Evolutionary conservation across 2,329 filamentous ascomycete genomes (phyloP).

Genomic region (Fusarium avenaceum): DNA sequence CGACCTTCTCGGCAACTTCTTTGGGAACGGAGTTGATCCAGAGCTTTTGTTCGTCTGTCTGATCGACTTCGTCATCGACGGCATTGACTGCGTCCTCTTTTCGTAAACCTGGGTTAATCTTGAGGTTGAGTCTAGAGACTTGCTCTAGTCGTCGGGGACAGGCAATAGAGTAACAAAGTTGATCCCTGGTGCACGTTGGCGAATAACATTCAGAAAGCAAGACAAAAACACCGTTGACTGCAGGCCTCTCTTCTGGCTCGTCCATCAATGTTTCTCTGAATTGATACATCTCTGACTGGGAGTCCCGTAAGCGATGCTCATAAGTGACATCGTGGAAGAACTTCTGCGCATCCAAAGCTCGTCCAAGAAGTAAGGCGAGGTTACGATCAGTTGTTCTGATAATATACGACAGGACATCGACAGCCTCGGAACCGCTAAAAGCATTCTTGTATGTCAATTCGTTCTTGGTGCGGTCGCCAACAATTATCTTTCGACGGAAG

Average conservation of each 20-base stretch:
- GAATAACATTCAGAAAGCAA: conserved; percentile 97
- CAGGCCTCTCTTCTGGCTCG: conserved; percentile 76
- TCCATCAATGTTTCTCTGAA: conserved; percentile 95
- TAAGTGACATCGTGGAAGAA: conserved; percentile 99
- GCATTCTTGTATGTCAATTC: conserved; percentile 97
- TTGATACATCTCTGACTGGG: conserved; percentile 94
- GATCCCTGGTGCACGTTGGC: conserved; percentile 94
- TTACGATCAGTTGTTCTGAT: conserved; percentile 98
- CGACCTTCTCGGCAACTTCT: conserved; percentile 90
- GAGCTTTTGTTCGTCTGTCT: conserved; percentile 95
- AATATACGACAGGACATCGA: conserved; percentile 95
- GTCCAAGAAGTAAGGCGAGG: conserved; percentile 87
- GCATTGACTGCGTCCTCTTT: conserved; percentile 67
- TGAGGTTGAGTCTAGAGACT: conserved; percentile 92
- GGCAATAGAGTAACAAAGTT: conserved; percentile 97
- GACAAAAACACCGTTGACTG: conserved; percentile 96
- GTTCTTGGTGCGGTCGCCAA: conserved; percentile 94
- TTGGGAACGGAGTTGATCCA: conserved; percentile 99
- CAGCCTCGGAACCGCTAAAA: conserved; percentile 94
- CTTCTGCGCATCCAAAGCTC: conserved; percentile 95
- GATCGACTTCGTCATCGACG: conserved; percentile 84
- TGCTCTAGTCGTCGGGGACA: conserved; percentile 95
- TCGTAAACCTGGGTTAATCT: conserved; percentile 89
- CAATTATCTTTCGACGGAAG: conserved; percentile 88
- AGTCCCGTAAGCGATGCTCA: conserved; percentile 93